A percentile compares a stretch with the other conserved stretches of the same genome.
phyloP scores from a whole-genome alignment of 2,329 filamentous ascomycete genomes.

The Thyridium curvatum region DNA sequence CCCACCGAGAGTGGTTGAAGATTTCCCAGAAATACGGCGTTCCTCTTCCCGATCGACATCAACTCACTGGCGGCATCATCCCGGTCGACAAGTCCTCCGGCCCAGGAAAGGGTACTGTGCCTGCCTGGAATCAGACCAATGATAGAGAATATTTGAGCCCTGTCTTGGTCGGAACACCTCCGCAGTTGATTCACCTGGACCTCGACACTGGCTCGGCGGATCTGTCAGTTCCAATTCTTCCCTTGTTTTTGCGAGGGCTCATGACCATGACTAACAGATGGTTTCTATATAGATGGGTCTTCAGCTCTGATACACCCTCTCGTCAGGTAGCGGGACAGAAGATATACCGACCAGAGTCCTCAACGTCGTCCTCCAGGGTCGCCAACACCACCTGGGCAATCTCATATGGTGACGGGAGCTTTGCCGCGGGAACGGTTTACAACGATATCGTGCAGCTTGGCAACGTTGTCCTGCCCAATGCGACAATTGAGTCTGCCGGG shows the following conservation, averaged over 20 bases:
- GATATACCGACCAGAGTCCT: conserved; percentile 38
- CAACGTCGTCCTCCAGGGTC: conserved; percentile 33
- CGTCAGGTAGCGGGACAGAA: conserved; percentile 36
- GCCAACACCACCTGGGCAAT: conserved; percentile 41
- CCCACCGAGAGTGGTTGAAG: too few relatives aligned
- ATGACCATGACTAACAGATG: conserved; percentile 1
- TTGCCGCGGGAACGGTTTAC: conserved; percentile 41
- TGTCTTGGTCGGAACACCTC: conserved; percentile 52
- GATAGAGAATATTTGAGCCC: conserved; percentile 56
- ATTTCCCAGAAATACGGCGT: too few relatives aligned
- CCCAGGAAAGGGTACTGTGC: conserved; percentile 11
- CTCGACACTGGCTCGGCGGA: conserved; percentile 62
- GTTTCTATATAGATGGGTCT: conserved; percentile 39
- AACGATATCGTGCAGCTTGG: conserved; percentile 42
- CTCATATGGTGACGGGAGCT: conserved; percentile 38
- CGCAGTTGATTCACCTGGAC: conserved; percentile 56
- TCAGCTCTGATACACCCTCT: conserved; percentile 41
- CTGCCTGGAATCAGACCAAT: conserved; percentile 21
- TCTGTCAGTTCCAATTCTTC: conserved; percentile 53
- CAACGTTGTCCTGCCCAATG: conserved; percentile 32
- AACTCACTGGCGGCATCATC: background rate
- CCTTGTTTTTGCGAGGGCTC: background rate
- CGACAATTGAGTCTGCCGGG: conserved; percentile 43
- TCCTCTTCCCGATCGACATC: background rate
- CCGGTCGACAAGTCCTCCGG: conserved; percentile 5